Evolutionary conservation across 148 eudicot species (phyloP).

Genomic region (Drosera capensis): DNA sequence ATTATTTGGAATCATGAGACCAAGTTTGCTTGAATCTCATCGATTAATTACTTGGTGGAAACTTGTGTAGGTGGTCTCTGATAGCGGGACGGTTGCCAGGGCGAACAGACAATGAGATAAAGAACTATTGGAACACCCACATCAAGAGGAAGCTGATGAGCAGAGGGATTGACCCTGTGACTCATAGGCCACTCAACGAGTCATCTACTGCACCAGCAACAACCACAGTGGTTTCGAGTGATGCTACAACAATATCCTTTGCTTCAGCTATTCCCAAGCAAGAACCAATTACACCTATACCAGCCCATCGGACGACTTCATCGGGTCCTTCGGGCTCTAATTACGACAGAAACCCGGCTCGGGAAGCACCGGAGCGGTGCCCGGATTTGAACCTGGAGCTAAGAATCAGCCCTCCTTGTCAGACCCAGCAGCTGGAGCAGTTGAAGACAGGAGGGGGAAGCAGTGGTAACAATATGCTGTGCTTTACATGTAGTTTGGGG

Average conservation of each 20-base stretch:
- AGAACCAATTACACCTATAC: neutral
- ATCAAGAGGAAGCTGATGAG: slow-evolving; percentile 48
- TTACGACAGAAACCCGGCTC: neutral
- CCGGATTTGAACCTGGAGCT: slow-evolving; percentile 9
- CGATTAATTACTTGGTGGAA: too few relatives aligned
- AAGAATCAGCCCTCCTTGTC: slow-evolving; percentile 9
- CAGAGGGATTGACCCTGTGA: slow-evolving; percentile 49
- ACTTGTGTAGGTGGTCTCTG: slow-evolving; percentile 63
- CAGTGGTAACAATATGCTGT: neutral
- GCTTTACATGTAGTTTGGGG: slow-evolving; percentile 1
- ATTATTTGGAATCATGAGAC: too few relatives aligned
- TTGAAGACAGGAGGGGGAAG: neutral
- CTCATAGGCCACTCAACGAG: slow-evolving; percentile 36
- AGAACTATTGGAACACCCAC: slow-evolving; percentile 65
- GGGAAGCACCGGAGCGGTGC: neutral
- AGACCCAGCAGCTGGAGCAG: neutral
- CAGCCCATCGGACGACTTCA: neutral
- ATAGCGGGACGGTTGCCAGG: slow-evolving; percentile 59
- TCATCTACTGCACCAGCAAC: neutral
- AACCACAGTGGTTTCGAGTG: neutral
- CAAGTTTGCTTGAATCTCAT: too few relatives aligned
- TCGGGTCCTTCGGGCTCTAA: neutral
- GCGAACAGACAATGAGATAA: slow-evolving; percentile 60
- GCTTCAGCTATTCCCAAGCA: neutral
- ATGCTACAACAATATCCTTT: neutral